phyloP scores from a whole-genome alignment of 2,329 filamentous ascomycete genomes.

The Reticulascus tulasneorum region DNA sequence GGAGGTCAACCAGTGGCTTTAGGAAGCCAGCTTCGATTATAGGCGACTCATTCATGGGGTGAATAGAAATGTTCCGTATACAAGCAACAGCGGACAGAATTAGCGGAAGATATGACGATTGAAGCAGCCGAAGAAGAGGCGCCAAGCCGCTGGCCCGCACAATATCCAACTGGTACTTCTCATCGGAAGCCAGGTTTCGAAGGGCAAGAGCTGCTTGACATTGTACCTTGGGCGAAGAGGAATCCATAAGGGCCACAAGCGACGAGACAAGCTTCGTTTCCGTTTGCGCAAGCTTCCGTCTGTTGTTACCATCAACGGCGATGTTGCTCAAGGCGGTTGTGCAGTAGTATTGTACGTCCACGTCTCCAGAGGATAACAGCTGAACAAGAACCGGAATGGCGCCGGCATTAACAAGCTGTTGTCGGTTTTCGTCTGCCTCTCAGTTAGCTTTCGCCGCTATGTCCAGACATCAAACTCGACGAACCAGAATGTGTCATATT shows the following conservation, averaged over 20 bases:
- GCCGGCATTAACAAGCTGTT: conserved; percentile 93
- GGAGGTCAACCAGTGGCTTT: conserved; percentile 85
- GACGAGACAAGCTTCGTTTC: conserved; percentile 91
- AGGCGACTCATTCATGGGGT: conserved; percentile 94
- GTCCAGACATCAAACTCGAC: conserved; percentile 18
- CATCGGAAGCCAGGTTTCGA: conserved; percentile 92
- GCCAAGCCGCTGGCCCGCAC: conserved; percentile 82
- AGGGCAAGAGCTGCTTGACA: conserved; percentile 94
- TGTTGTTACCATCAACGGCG: conserved; percentile 86
- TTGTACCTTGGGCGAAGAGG: conserved; percentile 93
- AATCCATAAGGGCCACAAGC: conserved; percentile 94
- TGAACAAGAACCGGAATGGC: conserved; percentile 98
- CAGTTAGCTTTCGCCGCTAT: conserved; percentile 13
- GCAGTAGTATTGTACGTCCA: conserved; percentile 99
- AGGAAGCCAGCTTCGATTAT: conserved; percentile 98
- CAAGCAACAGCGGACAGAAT: conserved; percentile 96
- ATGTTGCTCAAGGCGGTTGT: conserved; percentile 98
- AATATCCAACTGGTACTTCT: conserved; percentile 98
- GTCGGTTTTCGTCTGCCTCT: conserved; percentile 81
- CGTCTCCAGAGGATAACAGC: conserved; percentile 85
- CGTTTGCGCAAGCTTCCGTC: conserved; percentile 84
- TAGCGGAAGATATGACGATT: conserved; percentile 91
- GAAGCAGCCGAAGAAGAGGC: conserved; percentile 81
- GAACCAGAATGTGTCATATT: conserved; percentile 99
- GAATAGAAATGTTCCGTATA: conserved; percentile 98